Evolutionary conservation across 2,329 filamentous ascomycete genomes (phyloP).

Genomic region (Nemania sp.): DNA sequence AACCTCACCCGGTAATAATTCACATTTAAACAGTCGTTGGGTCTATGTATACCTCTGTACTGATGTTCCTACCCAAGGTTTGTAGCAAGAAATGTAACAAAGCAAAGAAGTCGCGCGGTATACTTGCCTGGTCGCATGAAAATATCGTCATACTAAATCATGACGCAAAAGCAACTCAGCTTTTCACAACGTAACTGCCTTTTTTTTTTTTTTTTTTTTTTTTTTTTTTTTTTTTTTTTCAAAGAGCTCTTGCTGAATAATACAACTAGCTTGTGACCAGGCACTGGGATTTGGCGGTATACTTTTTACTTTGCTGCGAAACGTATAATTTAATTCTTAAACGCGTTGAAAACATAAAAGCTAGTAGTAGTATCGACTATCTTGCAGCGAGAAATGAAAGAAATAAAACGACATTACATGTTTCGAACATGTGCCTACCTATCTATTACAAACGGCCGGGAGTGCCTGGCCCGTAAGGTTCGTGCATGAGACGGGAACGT

Average conservation of each 20-base stretch:
- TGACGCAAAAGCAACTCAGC: neutral
- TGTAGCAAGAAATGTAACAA: too few relatives aligned
- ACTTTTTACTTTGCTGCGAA: too few relatives aligned
- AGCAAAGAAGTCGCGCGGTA: too few relatives aligned
- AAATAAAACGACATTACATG: too few relatives aligned
- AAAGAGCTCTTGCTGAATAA: neutral
- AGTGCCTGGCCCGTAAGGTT: too few relatives aligned
- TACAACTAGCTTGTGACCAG: neutral
- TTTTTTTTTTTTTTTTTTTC: neutral
- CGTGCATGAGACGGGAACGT: neutral
- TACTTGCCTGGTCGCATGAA: neutral
- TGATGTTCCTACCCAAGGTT: too few relatives aligned
- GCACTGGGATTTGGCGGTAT: neutral
- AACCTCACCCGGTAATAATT: neutral
- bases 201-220: neutral
- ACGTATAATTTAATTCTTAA: too few relatives aligned
- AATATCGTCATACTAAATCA: constrained; percentile 2
- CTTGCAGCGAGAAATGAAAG: neutral
- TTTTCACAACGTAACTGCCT: neutral
- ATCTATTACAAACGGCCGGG: too few relatives aligned
- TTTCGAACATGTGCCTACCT: too few relatives aligned
- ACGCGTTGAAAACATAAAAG: too few relatives aligned
- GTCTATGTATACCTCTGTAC: too few relatives aligned
- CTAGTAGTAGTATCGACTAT: neutral
- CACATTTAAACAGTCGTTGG: constrained; percentile 3